These are phyloP conservation scores for Toxicodendron radicans DNA, from an alignment of 345 rosid species.

Conservation along the genomic window DNA sequence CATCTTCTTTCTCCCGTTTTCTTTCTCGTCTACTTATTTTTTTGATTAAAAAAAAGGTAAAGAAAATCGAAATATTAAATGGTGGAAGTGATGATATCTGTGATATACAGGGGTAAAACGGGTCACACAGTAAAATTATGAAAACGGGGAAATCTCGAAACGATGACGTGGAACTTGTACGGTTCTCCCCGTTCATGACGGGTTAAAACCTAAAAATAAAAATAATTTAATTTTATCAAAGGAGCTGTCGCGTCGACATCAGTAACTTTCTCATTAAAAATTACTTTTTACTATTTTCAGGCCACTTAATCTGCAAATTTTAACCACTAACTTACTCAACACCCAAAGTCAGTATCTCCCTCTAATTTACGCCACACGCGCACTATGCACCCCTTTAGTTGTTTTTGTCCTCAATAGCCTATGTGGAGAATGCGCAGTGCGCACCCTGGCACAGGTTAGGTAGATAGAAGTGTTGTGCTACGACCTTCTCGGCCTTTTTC, in stretches of 20 bases:
- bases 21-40: no score
- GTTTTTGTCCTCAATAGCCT: background rate
- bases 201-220: background rate
- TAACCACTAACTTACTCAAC: background rate
- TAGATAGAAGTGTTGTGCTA: background rate
- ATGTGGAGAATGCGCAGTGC: conserved; percentile 24
- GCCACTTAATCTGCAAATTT: background rate
- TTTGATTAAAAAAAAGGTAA: no score
- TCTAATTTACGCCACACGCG: background rate
- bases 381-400: background rate
- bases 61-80: background rate
- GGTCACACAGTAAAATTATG: background rate
- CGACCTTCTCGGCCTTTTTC: background rate
- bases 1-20: no score
- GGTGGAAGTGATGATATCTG: no score
- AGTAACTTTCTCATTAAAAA: background rate
- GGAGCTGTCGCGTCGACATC: conserved; percentile 12
- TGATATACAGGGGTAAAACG: background rate
- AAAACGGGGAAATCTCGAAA: background rate
- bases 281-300: background rate
- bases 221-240: background rate
- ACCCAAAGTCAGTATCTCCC: no score
- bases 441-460: conserved; percentile 9
- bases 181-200: background rate
- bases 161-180: background rate